Evolutionary conservation across 129 eudicot species (phyloP), one percentile per base, ranked within the genome.

Genomic region (Arctium lappa): DNA sequence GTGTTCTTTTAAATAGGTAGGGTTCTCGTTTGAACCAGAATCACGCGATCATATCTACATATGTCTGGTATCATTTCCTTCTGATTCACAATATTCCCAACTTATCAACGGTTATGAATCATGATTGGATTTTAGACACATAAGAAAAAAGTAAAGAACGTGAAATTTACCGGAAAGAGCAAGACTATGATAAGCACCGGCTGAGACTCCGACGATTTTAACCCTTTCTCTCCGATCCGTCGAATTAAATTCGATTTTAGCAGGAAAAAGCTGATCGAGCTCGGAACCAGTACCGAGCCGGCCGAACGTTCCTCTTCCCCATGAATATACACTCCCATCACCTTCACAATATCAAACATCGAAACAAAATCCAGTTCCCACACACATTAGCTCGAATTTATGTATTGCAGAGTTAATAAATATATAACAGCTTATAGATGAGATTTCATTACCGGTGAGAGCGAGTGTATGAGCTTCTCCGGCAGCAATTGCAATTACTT

Each of bases 241-340:
- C 16, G 48, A 88, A 75, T 77, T 80, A 75, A 87, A 91, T 3
- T 82, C 88, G 13, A 93, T 68, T 65, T 77, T 82, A 31, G 70
- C 85, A 27, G 99, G 99, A 73, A 86, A 81, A 37, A 87, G 76
- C 84, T 85, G 86, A 78, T 95, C 97, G 36, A 78, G 74, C 74
- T 91, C 93, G 2, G 91, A 90, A 78, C 94, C 97, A 53, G 92
- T 85, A 16, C 99, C 99, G 0, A 95, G 91, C 69, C 99, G 91
- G 34, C 99, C 99, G 50, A 95, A 93, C 27, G 91, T 90, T 70
- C 97, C 99, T 90, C 99, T 93, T 31, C 99, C 99, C 99, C 99
- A 95, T 37, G 97, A 86, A 86, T 91, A 90, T 27, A 95, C 95
- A 74, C 88, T 87, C 1, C 97, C 99, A 79, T 95, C 93, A 65